Conservation (phyloP, 768 basidiomycete species). For the Macrocybe gigantea region DNA sequence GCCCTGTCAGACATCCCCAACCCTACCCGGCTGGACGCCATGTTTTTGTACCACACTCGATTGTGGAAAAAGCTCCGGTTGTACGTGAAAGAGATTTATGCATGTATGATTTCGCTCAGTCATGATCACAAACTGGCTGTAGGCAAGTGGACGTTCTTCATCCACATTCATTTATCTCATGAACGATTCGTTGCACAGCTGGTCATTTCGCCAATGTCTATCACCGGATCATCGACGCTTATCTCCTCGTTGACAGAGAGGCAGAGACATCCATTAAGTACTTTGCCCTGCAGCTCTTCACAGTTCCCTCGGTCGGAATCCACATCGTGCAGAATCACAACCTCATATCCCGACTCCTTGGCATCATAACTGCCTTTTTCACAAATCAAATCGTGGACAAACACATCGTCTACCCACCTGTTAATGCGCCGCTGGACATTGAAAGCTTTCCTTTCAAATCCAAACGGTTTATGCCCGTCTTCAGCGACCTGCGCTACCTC, state of each 20-base stretch:
- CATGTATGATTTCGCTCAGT: slow-evolving; percentile 64
- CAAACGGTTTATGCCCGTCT: slow-evolving; percentile 94
- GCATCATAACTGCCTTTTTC: slow-evolving; percentile 87
- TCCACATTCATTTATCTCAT: background rate
- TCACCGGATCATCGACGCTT: slow-evolving; percentile 81
- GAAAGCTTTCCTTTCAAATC: slow-evolving; percentile 88
- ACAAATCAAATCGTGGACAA: slow-evolving; percentile 82
- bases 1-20: slow-evolving; percentile 39
- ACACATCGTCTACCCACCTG: slow-evolving; percentile 47
- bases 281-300: slow-evolving; percentile 89
- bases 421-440: slow-evolving; percentile 51
- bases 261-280: slow-evolving; percentile 94
- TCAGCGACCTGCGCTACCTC: slow-evolving; percentile 83
- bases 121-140: slow-evolving; percentile 71
- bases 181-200: slow-evolving; percentile 34
- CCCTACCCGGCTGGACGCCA: slow-evolving; percentile 62
- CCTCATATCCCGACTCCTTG: slow-evolving; percentile 70
- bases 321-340: slow-evolving; percentile 72
- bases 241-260: slow-evolving; percentile 89
- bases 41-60: slow-evolving; percentile 77
- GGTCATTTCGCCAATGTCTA: slow-evolving; percentile 84
- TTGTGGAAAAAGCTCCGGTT: slow-evolving; percentile 83
- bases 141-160: slow-evolving; percentile 41
- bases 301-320: slow-evolving; percentile 78
- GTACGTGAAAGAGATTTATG: slow-evolving; percentile 79